Evolutionary conservation across 306 rosid genomes (phyloP).

Genomic region (Vachellia pachyceras): DNA sequence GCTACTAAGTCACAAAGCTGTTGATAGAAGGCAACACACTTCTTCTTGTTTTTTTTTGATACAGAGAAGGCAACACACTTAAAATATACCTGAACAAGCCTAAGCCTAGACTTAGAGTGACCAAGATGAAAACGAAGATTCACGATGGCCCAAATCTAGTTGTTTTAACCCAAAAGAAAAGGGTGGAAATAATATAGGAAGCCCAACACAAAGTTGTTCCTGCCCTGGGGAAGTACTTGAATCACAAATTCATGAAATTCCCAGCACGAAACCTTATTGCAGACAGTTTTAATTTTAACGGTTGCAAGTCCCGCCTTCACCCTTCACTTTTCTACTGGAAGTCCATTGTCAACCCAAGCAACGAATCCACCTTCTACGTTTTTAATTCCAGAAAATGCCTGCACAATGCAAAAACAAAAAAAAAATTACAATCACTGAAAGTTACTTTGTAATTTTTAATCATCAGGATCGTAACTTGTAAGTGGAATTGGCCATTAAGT

Average conservation of each 20-base stretch:
- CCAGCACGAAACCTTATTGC: conserved; percentile 20
- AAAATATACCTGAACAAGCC: background rate
- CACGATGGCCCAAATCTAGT: background rate
- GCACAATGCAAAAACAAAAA: conserved; percentile 7
- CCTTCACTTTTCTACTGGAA: conserved; percentile 67
- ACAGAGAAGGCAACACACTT: background rate
- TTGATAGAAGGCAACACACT: too few species aligned
- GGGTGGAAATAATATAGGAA: too few species aligned
- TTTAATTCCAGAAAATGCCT: conserved; percentile 81
- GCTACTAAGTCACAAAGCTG: too few species aligned
- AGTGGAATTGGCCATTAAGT: background rate
- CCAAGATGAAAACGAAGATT: too few species aligned
- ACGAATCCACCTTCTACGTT: conserved; percentile 93
- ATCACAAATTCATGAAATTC: background rate
- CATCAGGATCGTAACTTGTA: background rate
- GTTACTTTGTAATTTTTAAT: background rate
- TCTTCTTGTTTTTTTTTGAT: too few species aligned
- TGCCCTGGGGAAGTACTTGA: background rate
- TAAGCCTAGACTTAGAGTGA: background rate
- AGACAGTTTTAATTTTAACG: conserved; percentile 31
- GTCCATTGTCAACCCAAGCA: conserved; percentile 79
- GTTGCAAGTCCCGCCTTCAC: conserved; percentile 18
- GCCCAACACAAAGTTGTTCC: background rate
- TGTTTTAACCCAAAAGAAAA: background rate
- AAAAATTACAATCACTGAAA: background rate